Evolutionary conservation across 108 stramenopile species (phyloP), one percentile per base, ranked within the genome.

Genomic region (Pseudonitzschia multiseries): DNA sequence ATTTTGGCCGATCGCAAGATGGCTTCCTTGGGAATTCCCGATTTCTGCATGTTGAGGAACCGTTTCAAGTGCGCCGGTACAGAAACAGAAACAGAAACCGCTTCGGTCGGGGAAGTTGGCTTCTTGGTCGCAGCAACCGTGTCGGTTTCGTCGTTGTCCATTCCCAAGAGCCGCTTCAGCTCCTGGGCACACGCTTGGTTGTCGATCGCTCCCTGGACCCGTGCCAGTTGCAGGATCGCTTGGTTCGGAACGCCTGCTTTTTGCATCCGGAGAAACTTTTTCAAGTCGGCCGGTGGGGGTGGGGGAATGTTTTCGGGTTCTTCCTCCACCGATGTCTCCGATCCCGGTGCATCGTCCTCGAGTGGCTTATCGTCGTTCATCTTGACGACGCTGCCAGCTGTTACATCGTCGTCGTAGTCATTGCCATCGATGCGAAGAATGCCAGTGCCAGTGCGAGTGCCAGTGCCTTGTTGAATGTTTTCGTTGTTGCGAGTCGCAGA

Each of bases 241-340:
- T 24, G 17, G 54, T 56, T 56, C 4, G 54, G 54, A 56, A 56
- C 54, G 2, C 54, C 54, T 22, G 54, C 54, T 22, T 56, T 56
- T 56, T 56, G 13, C 54, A 56, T 56, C 13, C 26, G 21, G 22
- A 56, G 22, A 56, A 56, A 56, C 26, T 24, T 56, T 26, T 1
- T 2, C 22, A 22, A 10, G 24, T 56, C 10, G 22, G 54, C 4
- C 21, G 54, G 54, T 4, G 54, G 54, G 2, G 52, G n/a, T 18
- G 54, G 54, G 2, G 54, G 54, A 26, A 22, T 26, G 54, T 56
- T 56, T 26, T 56, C 54, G 26, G 21, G 4, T 56, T 56, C 54
- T 26, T 56, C 26, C 10, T 24, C 54, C 10, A 24, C 26, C 24
- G 52, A 20, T 52, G 8, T 24, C 26, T 4, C 26, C 54, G 22